phyloP scores from a whole-genome alignment of 148 eudicot genomes.

The Fagopyrum esculentum region DNA sequence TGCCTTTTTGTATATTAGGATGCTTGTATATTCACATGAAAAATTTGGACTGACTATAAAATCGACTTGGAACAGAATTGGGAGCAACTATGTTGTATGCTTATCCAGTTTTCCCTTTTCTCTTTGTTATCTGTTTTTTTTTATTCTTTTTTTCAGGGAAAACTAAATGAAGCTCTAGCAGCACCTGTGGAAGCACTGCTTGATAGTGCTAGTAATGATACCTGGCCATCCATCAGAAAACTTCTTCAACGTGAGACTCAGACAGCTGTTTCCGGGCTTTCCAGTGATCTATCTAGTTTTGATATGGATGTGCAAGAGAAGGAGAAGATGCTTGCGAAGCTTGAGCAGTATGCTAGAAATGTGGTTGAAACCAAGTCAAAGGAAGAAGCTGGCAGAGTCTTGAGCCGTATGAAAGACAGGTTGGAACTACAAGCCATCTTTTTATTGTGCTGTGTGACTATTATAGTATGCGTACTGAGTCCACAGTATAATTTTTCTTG shows the following conservation, averaged over 20 bases:
- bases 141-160: slow-evolving; percentile 37
- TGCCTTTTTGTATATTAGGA: not conserved
- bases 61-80: not conserved
- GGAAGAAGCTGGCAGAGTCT: slow-evolving; percentile 90
- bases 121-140: not conserved
- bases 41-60: not conserved
- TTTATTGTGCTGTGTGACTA: not conserved
- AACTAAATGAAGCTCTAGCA: slow-evolving; percentile 64
- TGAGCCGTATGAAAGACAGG: slow-evolving; percentile 96
- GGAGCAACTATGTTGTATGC: not conserved
- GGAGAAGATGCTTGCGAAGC: slow-evolving; percentile 52
- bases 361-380: slow-evolving; percentile 76
- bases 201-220: slow-evolving; percentile 81
- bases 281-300: slow-evolving; percentile 71
- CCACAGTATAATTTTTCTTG: not conserved
- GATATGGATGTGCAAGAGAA: slow-evolving; percentile 64
- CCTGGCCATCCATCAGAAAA: slow-evolving; percentile 89
- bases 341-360: slow-evolving; percentile 68
- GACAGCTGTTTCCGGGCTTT: slow-evolving; percentile 63
- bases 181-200: slow-evolving; percentile 94
- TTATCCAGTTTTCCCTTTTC: not conserved
- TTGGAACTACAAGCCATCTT: slow-evolving; percentile 17
- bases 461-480: not conserved
- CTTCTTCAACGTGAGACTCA: slow-evolving; percentile 78
- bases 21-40: not conserved